phyloP scores from a whole-genome alignment of 2,329 filamentous ascomycete species.

The Emmonsiellopsis sp. region DNA sequence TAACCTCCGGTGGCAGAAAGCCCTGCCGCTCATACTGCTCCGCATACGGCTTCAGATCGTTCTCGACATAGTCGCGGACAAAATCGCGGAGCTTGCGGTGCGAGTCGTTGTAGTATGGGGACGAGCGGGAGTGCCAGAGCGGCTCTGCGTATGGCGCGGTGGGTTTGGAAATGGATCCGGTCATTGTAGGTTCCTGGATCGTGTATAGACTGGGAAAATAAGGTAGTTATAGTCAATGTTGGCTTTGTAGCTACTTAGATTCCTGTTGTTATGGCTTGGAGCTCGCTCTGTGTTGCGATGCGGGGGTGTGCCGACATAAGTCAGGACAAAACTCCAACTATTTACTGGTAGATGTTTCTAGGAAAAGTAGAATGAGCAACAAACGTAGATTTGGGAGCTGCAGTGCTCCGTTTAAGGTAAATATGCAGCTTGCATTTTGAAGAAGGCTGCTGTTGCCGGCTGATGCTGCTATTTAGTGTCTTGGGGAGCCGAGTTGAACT shows the following conservation, averaged over 20 bases:
- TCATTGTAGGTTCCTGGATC: not conserved
- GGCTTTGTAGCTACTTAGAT: not conserved
- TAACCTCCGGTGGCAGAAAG: conserved; percentile 36
- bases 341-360: no score
- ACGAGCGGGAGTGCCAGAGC: conserved; percentile 38
- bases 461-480: not conserved
- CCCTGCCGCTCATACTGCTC: conserved; percentile 56
- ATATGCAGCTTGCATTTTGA: not conserved
- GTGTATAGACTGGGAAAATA: not conserved
- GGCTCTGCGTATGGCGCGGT: conserved; percentile 29
- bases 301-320: no score
- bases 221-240: not conserved
- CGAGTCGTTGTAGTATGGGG: conserved; percentile 53
- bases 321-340: no score
- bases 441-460: not conserved
- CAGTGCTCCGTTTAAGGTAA: not conserved
- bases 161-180: not conserved
- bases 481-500: not conserved
- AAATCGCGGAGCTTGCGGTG: conserved; percentile 50
- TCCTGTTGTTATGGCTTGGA: no score
- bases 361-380: no score
- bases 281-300: no score
- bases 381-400: no score
- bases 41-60: conserved; percentile 47
- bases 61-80: conserved; percentile 51